Evolutionary conservation across 2,329 filamentous ascomycete genomes (phyloP).

Genomic region (Lasiodiplodia hormozganensis): DNA sequence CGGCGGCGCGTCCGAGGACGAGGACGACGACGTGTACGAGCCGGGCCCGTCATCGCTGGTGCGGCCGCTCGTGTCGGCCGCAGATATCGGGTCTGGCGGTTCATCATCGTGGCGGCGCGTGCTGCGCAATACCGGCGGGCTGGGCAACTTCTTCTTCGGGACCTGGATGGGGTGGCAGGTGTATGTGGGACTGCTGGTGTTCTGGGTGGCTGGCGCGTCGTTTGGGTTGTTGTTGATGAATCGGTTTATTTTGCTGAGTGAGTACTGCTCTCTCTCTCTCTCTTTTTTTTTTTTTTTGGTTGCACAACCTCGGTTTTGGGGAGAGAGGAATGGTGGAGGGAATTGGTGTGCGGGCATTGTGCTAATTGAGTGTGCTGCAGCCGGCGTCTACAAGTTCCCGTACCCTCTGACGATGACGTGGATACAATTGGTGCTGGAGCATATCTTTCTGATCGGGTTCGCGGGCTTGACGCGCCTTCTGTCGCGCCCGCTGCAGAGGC

Average conservation of each 20-base stretch:
- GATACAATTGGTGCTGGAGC: constrained; percentile 58
- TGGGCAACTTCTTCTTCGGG: constrained; percentile 58
- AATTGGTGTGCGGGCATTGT: background rate
- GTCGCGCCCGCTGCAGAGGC: constrained; percentile 48
- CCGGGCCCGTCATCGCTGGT: constrained; percentile 43
- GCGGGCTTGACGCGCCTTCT: constrained; percentile 57
- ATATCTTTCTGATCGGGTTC: constrained; percentile 55
- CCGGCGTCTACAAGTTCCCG: constrained; percentile 58
- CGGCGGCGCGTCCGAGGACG: constrained; percentile 56
- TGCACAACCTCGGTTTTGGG: background rate
- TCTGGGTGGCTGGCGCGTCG: constrained; percentile 56
- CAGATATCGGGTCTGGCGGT: constrained; percentile 39
- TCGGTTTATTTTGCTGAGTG: constrained; percentile 58
- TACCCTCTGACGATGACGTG: constrained; percentile 61
- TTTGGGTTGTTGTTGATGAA: constrained; percentile 59
- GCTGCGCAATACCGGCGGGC: constrained; percentile 48
- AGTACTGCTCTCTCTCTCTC: no score
- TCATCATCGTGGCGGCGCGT: constrained; percentile 30
- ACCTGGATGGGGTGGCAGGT: constrained; percentile 57
- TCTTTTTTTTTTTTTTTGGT: background rate
- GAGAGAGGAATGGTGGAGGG: background rate
- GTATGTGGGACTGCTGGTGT: constrained; percentile 55
- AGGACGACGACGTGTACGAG: constrained; percentile 48
- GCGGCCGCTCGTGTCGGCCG: constrained; percentile 45
- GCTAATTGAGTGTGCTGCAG: constrained; percentile 35